Evolutionary conservation across 2,329 filamentous ascomycete genomes (phyloP), one percentile per base, ranked within the genome.

Genomic region (Neonectria neomacrospora): DNA sequence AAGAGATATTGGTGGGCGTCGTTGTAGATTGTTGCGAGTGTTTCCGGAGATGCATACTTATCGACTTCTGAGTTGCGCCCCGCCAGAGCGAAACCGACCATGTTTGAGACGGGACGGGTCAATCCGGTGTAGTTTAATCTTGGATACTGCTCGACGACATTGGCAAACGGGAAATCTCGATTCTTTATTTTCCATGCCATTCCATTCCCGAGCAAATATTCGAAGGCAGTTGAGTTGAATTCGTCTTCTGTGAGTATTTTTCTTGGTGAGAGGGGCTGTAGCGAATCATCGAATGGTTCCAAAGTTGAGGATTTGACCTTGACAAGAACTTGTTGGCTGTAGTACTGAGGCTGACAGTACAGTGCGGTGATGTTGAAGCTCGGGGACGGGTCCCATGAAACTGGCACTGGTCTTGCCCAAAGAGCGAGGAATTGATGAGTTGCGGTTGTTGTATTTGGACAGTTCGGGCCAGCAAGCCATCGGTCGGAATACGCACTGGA

Each of bases 341-440:
- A 81, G 58, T 87, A 88, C 0, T 34, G 66, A 0, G 83, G 62
- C 22, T 80, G 71, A 51, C 84, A 86, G 51, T 80, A 86, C 0
- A 81, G 22, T 0, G 78, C 77, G 0, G 79, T 81, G 0, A 78
- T 60, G 7, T 73, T 68, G 48, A 62, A 68, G 1, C 58, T 32
- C 0, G 47, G 51, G 3, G 7, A 11, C 14, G 6, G 2, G 12
- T 72, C 62, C 1, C 28, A 26, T 1, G 50, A 28, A 1, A 42
- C 7, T 8, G 42, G 32, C 3, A 51, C 8, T 9, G 52, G 30
- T 11, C 54, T 61, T 2, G 52, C 51, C 71, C 73, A 77, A 0
- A 73, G 58, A 0, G 77, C 75, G 0, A 79, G 63, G 5, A 83
- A 85, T 1, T 79, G 80, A 20, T 83, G 75, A 0, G 53, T 60